Base-by-base conservation (phyloP, 1,284 basidiomycete species). In the Melampsora americana region DNA sequence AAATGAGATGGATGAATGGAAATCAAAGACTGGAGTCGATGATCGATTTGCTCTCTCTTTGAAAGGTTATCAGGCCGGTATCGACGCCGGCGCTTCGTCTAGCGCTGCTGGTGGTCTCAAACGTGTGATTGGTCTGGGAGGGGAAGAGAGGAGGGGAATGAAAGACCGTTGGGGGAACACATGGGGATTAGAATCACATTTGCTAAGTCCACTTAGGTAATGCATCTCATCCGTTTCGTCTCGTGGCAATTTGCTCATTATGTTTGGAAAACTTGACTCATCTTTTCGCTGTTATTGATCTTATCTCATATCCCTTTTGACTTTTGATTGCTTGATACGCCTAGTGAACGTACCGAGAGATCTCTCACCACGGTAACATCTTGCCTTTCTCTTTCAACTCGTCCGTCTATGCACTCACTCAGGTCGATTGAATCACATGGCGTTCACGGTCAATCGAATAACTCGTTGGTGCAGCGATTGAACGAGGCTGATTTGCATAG, bases 191-290 rank as follows among this genome's bases (percentile, higher is more conserved):
- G 73, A 75, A 60, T 60, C 66, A 1, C 73, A 75, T 35, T 39
- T 75, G 35, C 56, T 75, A 14, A 75, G 73, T 42, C 73, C 73
- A 16, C 66, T 75, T 14, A 75, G 73, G 73, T 75, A n/a, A 67
- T 56, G 20, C 2, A 18, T 53, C 16, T n/a, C 12, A 59, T 59
- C 23, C 39, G 23, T 35, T 42, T 56, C 64, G 5, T 48, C 3
- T 62, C 50, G 5, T 72, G 16, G 5, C 28, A 66, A n/a, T 44
- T 66, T 32, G 11, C 30, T 69, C 32, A 9, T 56, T 20, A 7
- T 48, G 1, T 12, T 28, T 12, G 26, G n/a, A 30, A 26, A 11
- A 20, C 23, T 59, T 26, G 30, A 32, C 53, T 30, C 32, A n/a
- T 30, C 9, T 60, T 23, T 59, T 46, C 18, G 12, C 39, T 48